Conservation (phyloP, 495 filamentous ascomycete species). For the Podospora tetraspora region DNA sequence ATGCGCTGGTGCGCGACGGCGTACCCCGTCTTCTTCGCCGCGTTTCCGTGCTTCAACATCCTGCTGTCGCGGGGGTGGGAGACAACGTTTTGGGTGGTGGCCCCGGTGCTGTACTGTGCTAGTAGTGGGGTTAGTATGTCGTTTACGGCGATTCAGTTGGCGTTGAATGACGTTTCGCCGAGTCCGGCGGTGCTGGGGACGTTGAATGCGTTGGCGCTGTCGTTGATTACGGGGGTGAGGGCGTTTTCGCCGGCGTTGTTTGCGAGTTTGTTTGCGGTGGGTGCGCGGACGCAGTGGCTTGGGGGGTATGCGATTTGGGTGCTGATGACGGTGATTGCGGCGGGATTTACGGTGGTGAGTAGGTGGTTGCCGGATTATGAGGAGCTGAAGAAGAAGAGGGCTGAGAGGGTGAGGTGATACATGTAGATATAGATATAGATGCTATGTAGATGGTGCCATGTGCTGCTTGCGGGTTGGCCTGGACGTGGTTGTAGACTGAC, state of each 20-base stretch:
- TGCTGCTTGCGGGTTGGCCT: too few species aligned
- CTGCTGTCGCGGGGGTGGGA: slow-evolving; percentile 40
- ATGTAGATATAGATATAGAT: not conserved
- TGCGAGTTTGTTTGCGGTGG: slow-evolving; percentile 56
- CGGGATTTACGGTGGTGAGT: slow-evolving; percentile 39
- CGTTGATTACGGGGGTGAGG: slow-evolving; percentile 46
- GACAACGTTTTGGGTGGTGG: slow-evolving; percentile 51
- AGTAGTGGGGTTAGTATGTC: slow-evolving; percentile 61
- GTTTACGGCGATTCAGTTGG: slow-evolving; percentile 63
- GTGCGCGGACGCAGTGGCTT: slow-evolving; percentile 50
- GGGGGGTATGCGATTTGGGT: slow-evolving; percentile 63
- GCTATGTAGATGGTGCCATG: not conserved
- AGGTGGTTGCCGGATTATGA: slow-evolving; percentile 47
- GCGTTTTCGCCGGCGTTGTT: slow-evolving; percentile 57
- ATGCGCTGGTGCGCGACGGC: slow-evolving; percentile 47
- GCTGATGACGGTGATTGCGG: slow-evolving; percentile 47
- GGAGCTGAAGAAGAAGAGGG: slow-evolving; percentile 32
- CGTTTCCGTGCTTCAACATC: slow-evolving; percentile 46
- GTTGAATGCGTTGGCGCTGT: slow-evolving; percentile 59
- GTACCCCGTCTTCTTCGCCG: slow-evolving; percentile 55
- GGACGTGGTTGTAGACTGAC: too few species aligned
- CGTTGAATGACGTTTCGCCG: slow-evolving; percentile 63
- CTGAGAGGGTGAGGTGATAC: slow-evolving; percentile 3
- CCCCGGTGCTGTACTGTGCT: slow-evolving; percentile 34
- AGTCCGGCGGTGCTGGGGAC: slow-evolving; percentile 54